Conservation (phyloP, 192 early-diverging fungal species). For the Oehlia diaphana region DNA sequence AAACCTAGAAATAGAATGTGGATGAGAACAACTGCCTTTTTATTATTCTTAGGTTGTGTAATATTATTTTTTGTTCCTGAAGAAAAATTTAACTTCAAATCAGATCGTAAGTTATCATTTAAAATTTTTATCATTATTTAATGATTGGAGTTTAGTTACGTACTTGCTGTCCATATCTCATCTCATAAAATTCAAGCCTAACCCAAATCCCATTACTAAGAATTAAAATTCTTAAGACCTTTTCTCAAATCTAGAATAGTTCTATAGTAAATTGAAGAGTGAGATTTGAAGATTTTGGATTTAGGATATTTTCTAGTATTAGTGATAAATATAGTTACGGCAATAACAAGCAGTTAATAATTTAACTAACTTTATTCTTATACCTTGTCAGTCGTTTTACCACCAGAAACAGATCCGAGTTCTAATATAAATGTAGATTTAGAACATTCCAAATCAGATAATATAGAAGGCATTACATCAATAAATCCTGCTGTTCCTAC, state of each 20-base stretch:
- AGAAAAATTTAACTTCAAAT: background rate
- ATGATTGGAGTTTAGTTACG: background rate
- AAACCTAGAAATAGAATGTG: constrained; percentile 10
- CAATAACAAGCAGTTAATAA: background rate
- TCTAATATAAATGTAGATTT: background rate
- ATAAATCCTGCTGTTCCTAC: background rate
- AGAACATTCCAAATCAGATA: background rate
- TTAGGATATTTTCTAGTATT: no score
- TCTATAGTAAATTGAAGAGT: no score
- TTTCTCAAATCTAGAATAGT: no score
- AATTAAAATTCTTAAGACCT: no score
- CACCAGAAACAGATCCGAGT: no score
- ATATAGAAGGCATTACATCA: background rate
- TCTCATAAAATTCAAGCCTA: no score
- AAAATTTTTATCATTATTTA: background rate
- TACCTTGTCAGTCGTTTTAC: background rate
- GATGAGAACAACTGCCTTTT: background rate
- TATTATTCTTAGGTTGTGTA: background rate
- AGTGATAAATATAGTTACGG: no score
- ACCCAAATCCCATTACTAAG: no score
- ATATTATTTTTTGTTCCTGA: constrained; percentile 8
- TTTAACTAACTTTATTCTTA: background rate
- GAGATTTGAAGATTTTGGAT: no score
- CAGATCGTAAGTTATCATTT: constrained; percentile 2
- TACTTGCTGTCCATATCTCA: no score